Conservation (phyloP, 176 grass and related monocot genomes). For the Oryza longistaminata region DNA sequence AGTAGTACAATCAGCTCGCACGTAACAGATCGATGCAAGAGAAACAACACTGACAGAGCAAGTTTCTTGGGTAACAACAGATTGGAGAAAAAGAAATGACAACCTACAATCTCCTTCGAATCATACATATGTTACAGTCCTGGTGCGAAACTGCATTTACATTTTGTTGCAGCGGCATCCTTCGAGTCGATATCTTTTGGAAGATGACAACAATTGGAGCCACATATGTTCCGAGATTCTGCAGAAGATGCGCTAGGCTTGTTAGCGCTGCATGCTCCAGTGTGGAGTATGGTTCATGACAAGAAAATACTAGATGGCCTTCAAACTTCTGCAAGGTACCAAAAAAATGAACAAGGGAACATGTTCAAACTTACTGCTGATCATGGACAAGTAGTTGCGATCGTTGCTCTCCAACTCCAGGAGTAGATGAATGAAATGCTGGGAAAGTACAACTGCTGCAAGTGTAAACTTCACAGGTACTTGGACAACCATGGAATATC, state of each 20-base stretch:
- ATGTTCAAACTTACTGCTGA: slow-evolving; percentile 26
- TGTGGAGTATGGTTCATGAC: background rate
- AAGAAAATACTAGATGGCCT: background rate
- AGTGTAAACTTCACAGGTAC: slow-evolving; percentile 55
- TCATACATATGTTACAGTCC: background rate
- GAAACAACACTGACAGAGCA: background rate
- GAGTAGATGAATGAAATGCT: background rate
- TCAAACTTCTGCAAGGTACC: background rate
- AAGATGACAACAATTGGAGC: background rate
- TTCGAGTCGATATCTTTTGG: background rate
- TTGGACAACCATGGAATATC: slow-evolving; percentile 90
- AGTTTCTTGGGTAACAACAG: background rate
- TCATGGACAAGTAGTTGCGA: background rate
- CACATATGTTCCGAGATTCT: background rate
- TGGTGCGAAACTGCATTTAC: background rate
- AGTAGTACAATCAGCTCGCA: background rate
- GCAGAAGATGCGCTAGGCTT: background rate
- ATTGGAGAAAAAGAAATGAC: background rate
- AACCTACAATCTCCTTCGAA: background rate
- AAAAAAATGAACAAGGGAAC: background rate
- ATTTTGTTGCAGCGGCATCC: background rate
- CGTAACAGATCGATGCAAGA: background rate
- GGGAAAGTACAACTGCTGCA: background rate
- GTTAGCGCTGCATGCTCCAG: background rate
- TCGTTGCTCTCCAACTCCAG: background rate